phyloP scores from a whole-genome alignment of 306 rosid genomes.

The Pueraria montana region DNA sequence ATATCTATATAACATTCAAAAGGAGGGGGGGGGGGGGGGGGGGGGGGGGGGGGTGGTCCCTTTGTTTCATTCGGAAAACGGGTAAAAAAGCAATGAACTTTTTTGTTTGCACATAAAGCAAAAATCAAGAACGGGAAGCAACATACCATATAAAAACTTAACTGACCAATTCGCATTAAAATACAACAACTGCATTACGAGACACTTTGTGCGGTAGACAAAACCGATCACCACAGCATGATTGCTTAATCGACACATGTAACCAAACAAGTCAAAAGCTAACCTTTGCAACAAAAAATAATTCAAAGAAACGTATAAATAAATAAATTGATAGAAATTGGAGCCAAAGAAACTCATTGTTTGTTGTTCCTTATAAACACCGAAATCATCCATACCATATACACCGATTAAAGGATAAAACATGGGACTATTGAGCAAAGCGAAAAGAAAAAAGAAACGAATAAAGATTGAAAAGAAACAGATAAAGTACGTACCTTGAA shows the following conservation, averaged over 20 bases:
- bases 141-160: not conserved
- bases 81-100: conserved; percentile 15
- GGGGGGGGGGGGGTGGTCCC: no score
- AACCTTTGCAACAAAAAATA: conserved; percentile 33
- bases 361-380: not conserved
- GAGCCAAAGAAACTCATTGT: conserved; percentile 15
- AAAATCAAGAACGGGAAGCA: not conserved
- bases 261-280: conserved; percentile 25
- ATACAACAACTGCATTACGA: conserved; percentile 24
- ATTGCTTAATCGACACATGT: not conserved
- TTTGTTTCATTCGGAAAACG: not conserved
- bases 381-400: conserved; percentile 1
- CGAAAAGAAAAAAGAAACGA: not conserved
- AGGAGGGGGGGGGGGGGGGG: no score
- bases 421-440: conserved; percentile 14
- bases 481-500: conserved; percentile 62
- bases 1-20: conserved; percentile 18
- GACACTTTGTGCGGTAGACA: no score
- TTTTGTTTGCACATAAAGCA: conserved; percentile 10
- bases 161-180: not conserved
- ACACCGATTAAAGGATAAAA: not conserved
- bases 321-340: not conserved
- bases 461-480: conserved; percentile 19
- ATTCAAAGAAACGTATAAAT: conserved; percentile 1
- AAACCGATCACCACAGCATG: not conserved